Conservation (phyloP, 2,329 filamentous ascomycete species). For the Venturia effusa region DNA sequence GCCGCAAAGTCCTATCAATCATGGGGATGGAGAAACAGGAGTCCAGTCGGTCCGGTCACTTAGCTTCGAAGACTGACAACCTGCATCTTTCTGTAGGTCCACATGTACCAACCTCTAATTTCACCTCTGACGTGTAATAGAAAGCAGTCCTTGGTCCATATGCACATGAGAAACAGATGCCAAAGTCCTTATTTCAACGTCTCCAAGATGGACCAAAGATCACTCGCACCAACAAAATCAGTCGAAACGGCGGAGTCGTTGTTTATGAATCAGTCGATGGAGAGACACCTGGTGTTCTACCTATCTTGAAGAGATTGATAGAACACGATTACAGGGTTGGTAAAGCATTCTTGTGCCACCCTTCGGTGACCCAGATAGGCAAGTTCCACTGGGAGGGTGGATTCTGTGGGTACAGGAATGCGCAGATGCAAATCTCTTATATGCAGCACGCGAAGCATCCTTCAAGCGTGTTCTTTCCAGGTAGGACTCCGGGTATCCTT, state of each 20-base stretch:
- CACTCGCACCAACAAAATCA: slow-evolving; percentile 28
- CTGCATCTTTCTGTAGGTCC: not conserved
- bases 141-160: slow-evolving; percentile 36
- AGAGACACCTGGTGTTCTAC: slow-evolving; percentile 33
- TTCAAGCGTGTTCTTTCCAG: slow-evolving; percentile 50
- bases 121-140: slow-evolving; percentile 19
- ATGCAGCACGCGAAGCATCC: slow-evolving; percentile 48
- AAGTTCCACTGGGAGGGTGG: slow-evolving; percentile 73
- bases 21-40: slow-evolving; percentile 4
- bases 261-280: slow-evolving; percentile 32
- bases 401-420: slow-evolving; percentile 92
- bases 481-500: slow-evolving; percentile 61
- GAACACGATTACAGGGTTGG: slow-evolving; percentile 53
- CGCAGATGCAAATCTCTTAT: slow-evolving; percentile 81
- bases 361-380: slow-evolving; percentile 64
- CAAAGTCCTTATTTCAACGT: slow-evolving; percentile 29
- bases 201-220: slow-evolving; percentile 31
- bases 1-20: slow-evolving; percentile 8
- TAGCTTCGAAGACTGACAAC: not conserved
- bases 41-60: not conserved
- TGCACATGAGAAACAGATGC: slow-evolving; percentile 37
- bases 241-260: slow-evolving; percentile 30
- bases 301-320: slow-evolving; percentile 35
- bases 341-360: slow-evolving; percentile 70
- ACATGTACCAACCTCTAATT: not conserved